Evolutionary conservation across 2,329 filamentous ascomycete species (phyloP).

Genomic region (Alternaria triticimaculans): DNA sequence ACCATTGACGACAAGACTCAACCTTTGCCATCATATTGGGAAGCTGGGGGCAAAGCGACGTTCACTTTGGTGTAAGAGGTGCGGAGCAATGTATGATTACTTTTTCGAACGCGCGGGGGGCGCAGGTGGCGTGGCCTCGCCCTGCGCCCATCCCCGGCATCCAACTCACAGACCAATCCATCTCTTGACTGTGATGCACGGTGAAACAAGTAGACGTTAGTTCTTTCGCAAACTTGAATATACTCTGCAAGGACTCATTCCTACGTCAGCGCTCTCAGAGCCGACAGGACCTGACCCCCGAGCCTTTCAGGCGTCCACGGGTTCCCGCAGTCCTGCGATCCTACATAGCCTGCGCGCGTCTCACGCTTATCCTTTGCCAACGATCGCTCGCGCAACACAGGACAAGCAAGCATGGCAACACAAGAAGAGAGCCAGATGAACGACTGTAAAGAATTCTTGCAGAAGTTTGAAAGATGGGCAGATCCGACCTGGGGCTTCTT

Average conservation of each 20-base stretch:
- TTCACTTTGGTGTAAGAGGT: not conserved
- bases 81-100: not conserved
- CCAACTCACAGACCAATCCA: not conserved
- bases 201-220: not conserved
- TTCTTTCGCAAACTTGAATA: not conserved
- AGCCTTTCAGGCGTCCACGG: not conserved
- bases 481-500: constrained; percentile 9
- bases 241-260: not conserved
- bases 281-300: not conserved
- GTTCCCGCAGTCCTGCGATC: not conserved
- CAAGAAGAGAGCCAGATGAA: not conserved
- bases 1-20: not conserved
- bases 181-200: not conserved
- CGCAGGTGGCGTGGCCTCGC: not conserved
- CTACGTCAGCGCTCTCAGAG: not conserved
- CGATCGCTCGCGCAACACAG: not conserved
- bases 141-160: not conserved
- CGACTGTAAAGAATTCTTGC: not conserved
- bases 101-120: not conserved
- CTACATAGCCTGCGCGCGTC: not conserved
- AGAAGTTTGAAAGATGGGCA: not conserved
- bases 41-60: not conserved
- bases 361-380: not conserved
- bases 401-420: not conserved
- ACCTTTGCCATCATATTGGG: no score